phyloP scores from a whole-genome alignment of 2,329 filamentous ascomycete species.

The Clonostachys chloroleuca region DNA sequence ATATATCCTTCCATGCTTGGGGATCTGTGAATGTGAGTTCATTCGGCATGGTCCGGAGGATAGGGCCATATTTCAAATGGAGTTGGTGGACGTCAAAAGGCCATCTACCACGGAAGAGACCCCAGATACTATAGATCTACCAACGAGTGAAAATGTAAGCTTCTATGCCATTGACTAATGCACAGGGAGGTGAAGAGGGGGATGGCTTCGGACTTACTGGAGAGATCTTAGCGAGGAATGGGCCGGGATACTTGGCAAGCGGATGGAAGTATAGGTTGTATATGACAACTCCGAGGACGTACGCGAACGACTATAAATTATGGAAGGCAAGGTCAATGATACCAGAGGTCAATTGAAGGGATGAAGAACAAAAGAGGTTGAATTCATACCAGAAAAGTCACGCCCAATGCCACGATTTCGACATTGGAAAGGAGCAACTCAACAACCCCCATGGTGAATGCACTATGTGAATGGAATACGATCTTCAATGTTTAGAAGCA shows the following conservation, averaged over 20 bases:
- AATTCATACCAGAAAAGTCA: slow-evolving; percentile 1
- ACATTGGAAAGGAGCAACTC: slow-evolving; percentile 4
- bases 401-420: not conserved
- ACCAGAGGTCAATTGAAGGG: no score
- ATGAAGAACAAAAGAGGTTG: not conserved
- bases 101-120: slow-evolving; percentile 10
- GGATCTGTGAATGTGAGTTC: slow-evolving; percentile 29
- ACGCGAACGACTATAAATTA: slow-evolving; percentile 4
- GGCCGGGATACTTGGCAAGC: slow-evolving; percentile 16
- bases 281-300: slow-evolving; percentile 6
- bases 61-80: slow-evolving; percentile 19
- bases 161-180: not conserved
- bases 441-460: slow-evolving; percentile 3
- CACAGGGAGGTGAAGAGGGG: not conserved
- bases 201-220: slow-evolving; percentile 3
- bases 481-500: slow-evolving; percentile 1
- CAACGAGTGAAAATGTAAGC: not conserved
- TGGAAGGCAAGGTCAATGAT: not conserved
- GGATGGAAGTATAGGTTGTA: slow-evolving; percentile 24
- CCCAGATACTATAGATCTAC: slow-evolving; percentile 11
- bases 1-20: slow-evolving; percentile 34
- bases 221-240: slow-evolving; percentile 8
- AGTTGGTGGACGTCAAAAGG: slow-evolving; percentile 12
- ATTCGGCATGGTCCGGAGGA: slow-evolving; percentile 33
- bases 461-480: not conserved